Percentiles rank a stretch among this genome's conserved stretches.
Conservation (phyloP, 371 early-diverging fungal species). For the Saksenaea oblongispora region DNA sequence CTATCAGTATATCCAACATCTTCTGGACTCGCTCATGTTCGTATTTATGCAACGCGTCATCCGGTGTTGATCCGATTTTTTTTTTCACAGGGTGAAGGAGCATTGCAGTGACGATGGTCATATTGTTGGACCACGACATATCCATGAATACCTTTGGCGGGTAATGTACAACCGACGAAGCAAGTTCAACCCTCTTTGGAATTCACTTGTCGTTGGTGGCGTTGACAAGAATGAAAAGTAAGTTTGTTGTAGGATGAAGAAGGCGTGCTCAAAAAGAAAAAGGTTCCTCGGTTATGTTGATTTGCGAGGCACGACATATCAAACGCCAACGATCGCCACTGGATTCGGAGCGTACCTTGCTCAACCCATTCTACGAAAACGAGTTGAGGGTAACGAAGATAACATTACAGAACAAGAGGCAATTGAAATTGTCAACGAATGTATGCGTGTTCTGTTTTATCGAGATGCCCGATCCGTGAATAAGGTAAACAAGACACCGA, state of each 20-base stretch:
- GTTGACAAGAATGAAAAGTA: constrained; percentile 71
- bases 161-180: constrained; percentile 95
- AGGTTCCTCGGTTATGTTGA: constrained; percentile 97
- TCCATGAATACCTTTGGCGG: constrained; percentile 88
- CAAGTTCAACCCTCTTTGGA: constrained; percentile 96
- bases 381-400: constrained; percentile 85
- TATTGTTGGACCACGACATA: constrained; percentile 78
- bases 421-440: constrained; percentile 81
- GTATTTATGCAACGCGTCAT: constrained; percentile 11
- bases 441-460: constrained; percentile 95
- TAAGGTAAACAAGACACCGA: constrained; percentile 59
- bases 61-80: not conserved
- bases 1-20: constrained; percentile 87
- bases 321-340: constrained; percentile 91
- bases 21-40: constrained; percentile 84
- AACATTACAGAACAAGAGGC: constrained; percentile 94
- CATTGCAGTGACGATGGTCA: constrained; percentile 91
- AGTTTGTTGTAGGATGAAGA: not conserved
- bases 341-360: constrained; percentile 97
- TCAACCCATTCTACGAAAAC: constrained; percentile 94
- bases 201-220: constrained; percentile 93
- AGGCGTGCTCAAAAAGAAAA: not conserved
- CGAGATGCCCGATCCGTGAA: constrained; percentile 96
- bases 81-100: constrained; percentile 74
- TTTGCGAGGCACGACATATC: constrained; percentile 95